These are phyloP conservation scores for Sarocladium strictum DNA, from an alignment of 2,329 filamentous ascomycete genomes.

Conservation along the genomic window DNA sequence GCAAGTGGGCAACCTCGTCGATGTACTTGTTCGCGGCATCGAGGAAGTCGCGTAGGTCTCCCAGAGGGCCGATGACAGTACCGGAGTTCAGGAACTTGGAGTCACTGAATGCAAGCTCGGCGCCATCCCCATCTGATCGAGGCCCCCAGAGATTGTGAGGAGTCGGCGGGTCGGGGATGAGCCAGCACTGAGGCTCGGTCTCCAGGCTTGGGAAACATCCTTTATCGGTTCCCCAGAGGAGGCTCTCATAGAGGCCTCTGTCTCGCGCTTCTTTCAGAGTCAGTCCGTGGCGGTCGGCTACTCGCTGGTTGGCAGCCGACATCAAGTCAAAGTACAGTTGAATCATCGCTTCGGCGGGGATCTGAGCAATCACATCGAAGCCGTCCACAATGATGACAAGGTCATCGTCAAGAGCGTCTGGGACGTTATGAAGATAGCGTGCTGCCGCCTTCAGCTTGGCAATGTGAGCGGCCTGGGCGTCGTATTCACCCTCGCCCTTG, in stretches of 20 bases:
- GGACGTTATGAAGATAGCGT: slow-evolving; percentile 14
- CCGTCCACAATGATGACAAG: slow-evolving; percentile 18
- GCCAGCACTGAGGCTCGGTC: slow-evolving; percentile 16
- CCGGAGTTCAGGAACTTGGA: slow-evolving; percentile 18
- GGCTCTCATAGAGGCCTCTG: slow-evolving; percentile 14
- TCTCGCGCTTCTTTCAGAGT: slow-evolving; percentile 14
- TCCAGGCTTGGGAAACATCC: slow-evolving; percentile 13
- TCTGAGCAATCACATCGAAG: slow-evolving; percentile 19
- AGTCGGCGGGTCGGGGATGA: slow-evolving; percentile 15
- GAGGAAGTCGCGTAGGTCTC: slow-evolving; percentile 16
- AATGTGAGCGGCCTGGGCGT: slow-evolving; percentile 15
- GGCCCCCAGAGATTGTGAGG: slow-evolving; percentile 16
- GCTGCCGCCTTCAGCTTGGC: slow-evolving; percentile 15
- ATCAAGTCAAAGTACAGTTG: slow-evolving; percentile 17
- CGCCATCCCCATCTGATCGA: slow-evolving; percentile 12
- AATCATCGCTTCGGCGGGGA: slow-evolving; percentile 17
- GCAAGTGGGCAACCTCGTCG: slow-evolving; percentile 8
- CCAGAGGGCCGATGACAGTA: slow-evolving; percentile 17
- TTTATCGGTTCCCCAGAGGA: slow-evolving; percentile 19
- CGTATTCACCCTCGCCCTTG: slow-evolving; percentile 14
- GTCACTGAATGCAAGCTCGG: slow-evolving; percentile 12
- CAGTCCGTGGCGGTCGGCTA: slow-evolving; percentile 16
- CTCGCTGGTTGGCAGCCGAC: slow-evolving; percentile 12
- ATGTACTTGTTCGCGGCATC: slow-evolving; percentile 13
- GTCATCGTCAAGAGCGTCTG: slow-evolving; percentile 12